Percentiles rank a stretch among this genome's conserved stretches.
Conservation (phyloP, 192 early-diverging fungal species). For the Backusella psychrophila region DNA sequence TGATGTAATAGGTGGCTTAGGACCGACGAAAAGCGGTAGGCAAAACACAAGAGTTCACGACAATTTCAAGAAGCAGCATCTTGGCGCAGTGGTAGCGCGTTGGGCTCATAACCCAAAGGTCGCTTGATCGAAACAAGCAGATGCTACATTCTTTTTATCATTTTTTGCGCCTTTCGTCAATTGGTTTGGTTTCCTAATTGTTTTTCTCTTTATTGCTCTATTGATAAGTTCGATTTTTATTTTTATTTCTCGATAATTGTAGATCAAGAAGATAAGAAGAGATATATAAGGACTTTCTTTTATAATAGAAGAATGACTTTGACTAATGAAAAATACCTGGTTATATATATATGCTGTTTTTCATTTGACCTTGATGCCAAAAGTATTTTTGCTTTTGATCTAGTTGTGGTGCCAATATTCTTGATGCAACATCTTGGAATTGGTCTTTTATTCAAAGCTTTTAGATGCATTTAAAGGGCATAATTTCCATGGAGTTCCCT, state of each 20-base stretch:
- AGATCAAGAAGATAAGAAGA: no score
- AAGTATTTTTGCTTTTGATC: neutral
- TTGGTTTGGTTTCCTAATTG: neutral
- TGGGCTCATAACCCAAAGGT: slow-evolving; percentile 22
- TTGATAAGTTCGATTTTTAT: neutral
- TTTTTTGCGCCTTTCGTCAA: neutral
- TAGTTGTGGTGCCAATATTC: no score
- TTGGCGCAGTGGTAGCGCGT: slow-evolving; percentile 19
- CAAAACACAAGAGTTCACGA: no score
- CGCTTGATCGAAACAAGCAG: slow-evolving; percentile 17
- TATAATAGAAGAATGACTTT: neutral
- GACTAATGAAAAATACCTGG: neutral
- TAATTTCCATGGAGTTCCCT: no score
- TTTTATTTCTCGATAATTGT: no score
- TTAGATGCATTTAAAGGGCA: no score
- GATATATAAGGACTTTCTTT: no score
- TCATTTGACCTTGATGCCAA: neutral
- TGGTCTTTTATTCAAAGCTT: no score
- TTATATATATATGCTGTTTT: neutral
- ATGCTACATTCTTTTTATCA: neutral
- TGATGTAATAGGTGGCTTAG: no score
- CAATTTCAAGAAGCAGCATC: neutral
- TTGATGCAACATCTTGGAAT: no score
- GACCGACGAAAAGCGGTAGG: no score
- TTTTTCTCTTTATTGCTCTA: neutral